Percentiles rank a stretch among this genome's conserved stretches.
These are phyloP conservation scores for Amanita polypyramis DNA, from an alignment of 768 basidiomycete genomes.

Conservation along the genomic window DNA sequence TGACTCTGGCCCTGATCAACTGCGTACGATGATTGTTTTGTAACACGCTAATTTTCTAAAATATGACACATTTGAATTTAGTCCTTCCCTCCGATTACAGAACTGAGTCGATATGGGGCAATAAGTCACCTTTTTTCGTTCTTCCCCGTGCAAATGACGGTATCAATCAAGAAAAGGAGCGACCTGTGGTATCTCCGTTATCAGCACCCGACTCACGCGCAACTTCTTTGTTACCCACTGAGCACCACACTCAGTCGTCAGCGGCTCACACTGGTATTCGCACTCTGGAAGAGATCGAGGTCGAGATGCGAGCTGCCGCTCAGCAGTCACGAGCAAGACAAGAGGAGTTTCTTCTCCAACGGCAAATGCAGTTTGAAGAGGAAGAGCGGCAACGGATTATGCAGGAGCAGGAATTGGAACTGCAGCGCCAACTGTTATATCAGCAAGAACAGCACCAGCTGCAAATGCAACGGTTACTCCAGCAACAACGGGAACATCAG, in stretches of 20 bases:
- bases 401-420: constrained; percentile 26
- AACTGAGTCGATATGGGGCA: constrained; percentile 74
- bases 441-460: constrained; percentile 34
- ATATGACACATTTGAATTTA: constrained; percentile 6
- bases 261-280: constrained; percentile 30
- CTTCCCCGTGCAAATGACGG: constrained; percentile 47
- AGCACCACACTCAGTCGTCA: constrained; percentile 24
- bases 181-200: constrained; percentile 22
- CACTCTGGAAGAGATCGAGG: constrained; percentile 75
- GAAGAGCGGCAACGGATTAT: constrained; percentile 12
- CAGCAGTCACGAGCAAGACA: constrained; percentile 26
- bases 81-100: constrained; percentile 30
- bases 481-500: constrained; percentile 44
- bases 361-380: constrained; percentile 24
- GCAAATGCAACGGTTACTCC: constrained; percentile 31
- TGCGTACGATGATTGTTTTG: constrained; percentile 14
- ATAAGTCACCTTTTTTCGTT: constrained; percentile 66
- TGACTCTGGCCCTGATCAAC: constrained; percentile 16
- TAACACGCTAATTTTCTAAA: not conserved
- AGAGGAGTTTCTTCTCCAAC: constrained; percentile 17
- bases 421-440: constrained; percentile 22
- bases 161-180: constrained; percentile 18
- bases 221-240: constrained; percentile 13
- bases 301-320: constrained; percentile 65
- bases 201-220: constrained; percentile 27